Evolutionary conservation across 2,329 filamentous ascomycete genomes (phyloP).

Genomic region (Penicillium hordei): DNA sequence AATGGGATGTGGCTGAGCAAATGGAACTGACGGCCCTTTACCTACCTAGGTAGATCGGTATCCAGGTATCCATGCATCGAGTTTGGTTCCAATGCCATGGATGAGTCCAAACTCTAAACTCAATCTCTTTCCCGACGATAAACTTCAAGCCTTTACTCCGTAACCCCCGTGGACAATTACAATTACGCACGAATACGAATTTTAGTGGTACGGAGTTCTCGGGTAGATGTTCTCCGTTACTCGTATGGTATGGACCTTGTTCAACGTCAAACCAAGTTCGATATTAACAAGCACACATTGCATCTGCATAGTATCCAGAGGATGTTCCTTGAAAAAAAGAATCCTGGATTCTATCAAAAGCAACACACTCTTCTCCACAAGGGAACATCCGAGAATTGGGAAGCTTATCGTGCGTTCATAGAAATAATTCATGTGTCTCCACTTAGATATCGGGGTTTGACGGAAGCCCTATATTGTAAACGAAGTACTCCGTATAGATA

Average conservation of each 20-base stretch:
- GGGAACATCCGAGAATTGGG: background rate
- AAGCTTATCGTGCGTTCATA: background rate
- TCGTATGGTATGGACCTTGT: background rate
- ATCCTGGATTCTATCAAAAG: background rate
- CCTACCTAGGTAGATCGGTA: background rate
- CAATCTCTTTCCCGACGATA: background rate
- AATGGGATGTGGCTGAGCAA: slow-evolving; percentile 2
- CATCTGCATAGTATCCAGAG: no score
- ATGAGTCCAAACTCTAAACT: background rate
- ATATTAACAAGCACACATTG: background rate
- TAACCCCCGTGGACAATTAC: background rate
- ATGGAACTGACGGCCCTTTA: background rate
- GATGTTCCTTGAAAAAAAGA: background rate
- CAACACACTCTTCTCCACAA: background rate
- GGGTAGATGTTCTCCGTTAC: background rate
- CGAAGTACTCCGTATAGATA: background rate
- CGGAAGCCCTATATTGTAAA: background rate
- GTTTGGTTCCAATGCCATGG: background rate
- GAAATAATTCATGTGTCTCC: background rate
- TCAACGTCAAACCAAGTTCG: background rate
- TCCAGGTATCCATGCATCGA: background rate
- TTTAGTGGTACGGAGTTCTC: background rate
- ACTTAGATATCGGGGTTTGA: background rate
- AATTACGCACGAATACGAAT: background rate
- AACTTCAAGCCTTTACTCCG: background rate